A percentile compares a stretch with the other conserved stretches of the same genome.
phyloP scores from a whole-genome alignment of 2,329 filamentous ascomycete species.

The Stagonosporopsis vannaccii region DNA sequence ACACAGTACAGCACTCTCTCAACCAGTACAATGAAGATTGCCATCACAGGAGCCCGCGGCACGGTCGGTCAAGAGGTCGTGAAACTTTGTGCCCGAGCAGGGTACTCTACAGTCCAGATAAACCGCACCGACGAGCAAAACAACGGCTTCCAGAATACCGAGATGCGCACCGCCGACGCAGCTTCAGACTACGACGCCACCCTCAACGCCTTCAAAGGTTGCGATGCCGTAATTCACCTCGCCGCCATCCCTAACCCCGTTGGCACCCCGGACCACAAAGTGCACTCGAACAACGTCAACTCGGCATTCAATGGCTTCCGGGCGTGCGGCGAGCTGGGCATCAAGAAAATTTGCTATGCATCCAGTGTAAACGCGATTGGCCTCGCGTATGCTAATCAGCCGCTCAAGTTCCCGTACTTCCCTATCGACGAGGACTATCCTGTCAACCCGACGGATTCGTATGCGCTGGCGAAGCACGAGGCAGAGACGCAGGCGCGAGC shows the following conservation, averaged over 20 bases:
- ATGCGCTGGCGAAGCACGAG: constrained; percentile 49
- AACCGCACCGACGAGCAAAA: constrained; percentile 42
- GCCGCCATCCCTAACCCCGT: constrained; percentile 50
- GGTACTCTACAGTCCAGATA: constrained; percentile 46
- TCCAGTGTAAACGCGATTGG: constrained; percentile 51
- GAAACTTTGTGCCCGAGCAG: constrained; percentile 41
- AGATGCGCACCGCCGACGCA: constrained; percentile 46
- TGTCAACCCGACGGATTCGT: constrained; percentile 45
- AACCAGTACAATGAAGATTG: constrained; percentile 20
- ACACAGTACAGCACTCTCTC: neutral
- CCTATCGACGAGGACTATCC: constrained; percentile 49
- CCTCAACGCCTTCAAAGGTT: constrained; percentile 43
- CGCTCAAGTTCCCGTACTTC: constrained; percentile 48
- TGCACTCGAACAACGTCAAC: constrained; percentile 51
- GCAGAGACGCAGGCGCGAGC: constrained; percentile 45
- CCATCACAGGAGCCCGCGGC: constrained; percentile 24
- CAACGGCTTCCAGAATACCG: constrained; percentile 42
- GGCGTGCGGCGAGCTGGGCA: constrained; percentile 46
- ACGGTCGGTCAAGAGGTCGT: constrained; percentile 22
- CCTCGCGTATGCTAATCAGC: constrained; percentile 48
- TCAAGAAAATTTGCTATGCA: constrained; percentile 48
- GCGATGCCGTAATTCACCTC: constrained; percentile 51
- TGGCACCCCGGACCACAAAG: constrained; percentile 38
- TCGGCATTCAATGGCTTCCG: constrained; percentile 51
- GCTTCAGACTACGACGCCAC: constrained; percentile 45